Conservation (phyloP, 139 green algal species). For the Chlorella sp. region DNA sequence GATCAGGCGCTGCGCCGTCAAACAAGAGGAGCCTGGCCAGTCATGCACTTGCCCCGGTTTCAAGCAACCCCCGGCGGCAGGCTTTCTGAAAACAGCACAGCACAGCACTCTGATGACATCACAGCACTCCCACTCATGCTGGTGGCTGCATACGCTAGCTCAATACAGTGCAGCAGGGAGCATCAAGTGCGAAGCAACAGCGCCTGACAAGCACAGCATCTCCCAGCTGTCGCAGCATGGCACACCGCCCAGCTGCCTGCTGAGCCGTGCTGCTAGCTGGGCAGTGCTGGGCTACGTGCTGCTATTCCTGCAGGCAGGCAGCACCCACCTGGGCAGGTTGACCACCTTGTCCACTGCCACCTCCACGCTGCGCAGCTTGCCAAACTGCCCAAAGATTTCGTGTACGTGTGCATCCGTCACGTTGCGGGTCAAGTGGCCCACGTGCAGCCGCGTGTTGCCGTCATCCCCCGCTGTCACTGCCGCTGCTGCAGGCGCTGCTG, state of each 20-base stretch:
- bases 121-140: neutral
- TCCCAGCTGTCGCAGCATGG: too few species aligned
- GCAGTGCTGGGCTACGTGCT: neutral
- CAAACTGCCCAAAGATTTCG: slow-evolving; percentile 86
- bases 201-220: too few species aligned
- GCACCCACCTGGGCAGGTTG: slow-evolving; percentile 66
- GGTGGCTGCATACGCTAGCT: too few species aligned
- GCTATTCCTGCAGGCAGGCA: neutral
- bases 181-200: neutral
- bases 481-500: neutral
- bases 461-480: slow-evolving; percentile 1
- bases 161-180: neutral
- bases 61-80: too few species aligned
- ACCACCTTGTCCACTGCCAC: slow-evolving; percentile 67
- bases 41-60: too few species aligned
- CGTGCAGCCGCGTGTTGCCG: slow-evolving; percentile 61
- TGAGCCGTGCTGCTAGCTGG: too few species aligned
- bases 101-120: neutral
- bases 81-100: neutral
- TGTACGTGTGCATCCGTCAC: slow-evolving; percentile 79
- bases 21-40: neutral
- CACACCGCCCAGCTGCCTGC: too few species aligned
- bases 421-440: slow-evolving; percentile 89
- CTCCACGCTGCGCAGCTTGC: slow-evolving; percentile 67
- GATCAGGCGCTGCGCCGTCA: neutral